These are phyloP conservation scores for Lactifluus pinguis DNA, from an alignment of 768 basidiomycete genomes.

Conservation along the genomic window DNA sequence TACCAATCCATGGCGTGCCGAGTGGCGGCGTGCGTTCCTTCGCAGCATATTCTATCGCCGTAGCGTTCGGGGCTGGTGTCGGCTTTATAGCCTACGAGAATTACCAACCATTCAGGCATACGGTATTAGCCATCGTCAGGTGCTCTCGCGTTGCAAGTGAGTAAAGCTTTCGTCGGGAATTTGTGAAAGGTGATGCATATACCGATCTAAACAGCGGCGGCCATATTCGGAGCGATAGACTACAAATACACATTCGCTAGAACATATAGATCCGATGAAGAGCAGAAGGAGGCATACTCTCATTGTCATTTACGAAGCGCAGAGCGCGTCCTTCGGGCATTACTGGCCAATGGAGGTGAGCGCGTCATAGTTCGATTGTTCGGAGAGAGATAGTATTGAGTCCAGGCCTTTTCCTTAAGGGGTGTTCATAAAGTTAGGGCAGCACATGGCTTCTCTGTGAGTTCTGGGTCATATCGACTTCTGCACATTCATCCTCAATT, in stretches of 20 bases:
- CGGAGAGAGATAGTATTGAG: background rate
- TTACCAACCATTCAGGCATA: slow-evolving; percentile 66
- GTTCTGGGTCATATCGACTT: slow-evolving; percentile 19
- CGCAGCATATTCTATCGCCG: slow-evolving; percentile 10
- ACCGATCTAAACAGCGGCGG: slow-evolving; percentile 39
- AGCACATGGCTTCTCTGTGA: slow-evolving; percentile 69
- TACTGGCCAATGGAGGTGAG: slow-evolving; percentile 81
- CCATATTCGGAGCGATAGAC: slow-evolving; percentile 54
- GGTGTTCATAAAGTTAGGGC: slow-evolving; percentile 84
- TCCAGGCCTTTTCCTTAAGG: slow-evolving; percentile 31
- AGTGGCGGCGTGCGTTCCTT: slow-evolving; percentile 2
- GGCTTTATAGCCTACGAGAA: slow-evolving; percentile 51
- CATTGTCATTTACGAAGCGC: slow-evolving; percentile 83
- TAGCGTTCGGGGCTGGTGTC: slow-evolving; percentile 28
- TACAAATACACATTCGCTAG: slow-evolving; percentile 61
- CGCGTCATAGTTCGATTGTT: slow-evolving; percentile 6
- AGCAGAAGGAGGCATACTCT: slow-evolving; percentile 48
- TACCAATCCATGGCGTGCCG: background rate
- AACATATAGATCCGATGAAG: slow-evolving; percentile 41
- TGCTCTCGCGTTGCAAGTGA: slow-evolving; percentile 72
- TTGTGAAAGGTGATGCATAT: slow-evolving; percentile 7
- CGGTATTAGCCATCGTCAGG: slow-evolving; percentile 60
- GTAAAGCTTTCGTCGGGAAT: slow-evolving; percentile 21
- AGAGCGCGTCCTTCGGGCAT: slow-evolving; percentile 63
- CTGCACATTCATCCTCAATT: slow-evolving; percentile 22